phyloP scores from a whole-genome alignment of 164 flowering plant species.

The Hamamelis virginiana region DNA sequence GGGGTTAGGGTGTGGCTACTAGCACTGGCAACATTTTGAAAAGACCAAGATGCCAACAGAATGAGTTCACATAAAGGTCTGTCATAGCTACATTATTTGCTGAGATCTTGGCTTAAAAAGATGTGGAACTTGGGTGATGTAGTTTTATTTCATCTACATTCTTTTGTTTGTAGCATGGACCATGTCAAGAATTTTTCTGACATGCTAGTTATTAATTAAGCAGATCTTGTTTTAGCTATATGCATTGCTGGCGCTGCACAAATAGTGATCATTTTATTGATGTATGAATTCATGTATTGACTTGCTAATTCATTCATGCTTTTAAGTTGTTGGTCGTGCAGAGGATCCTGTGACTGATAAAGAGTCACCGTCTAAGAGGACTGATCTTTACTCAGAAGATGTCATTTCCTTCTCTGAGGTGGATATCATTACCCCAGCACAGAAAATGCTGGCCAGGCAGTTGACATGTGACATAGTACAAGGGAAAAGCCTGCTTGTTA shows the following conservation, averaged over 20 bases:
- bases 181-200: neutral
- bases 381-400: slow-evolving; percentile 37
- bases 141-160: no score
- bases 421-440: slow-evolving; percentile 84
- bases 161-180: no score
- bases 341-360: slow-evolving; percentile 25
- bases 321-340: slow-evolving; percentile 20
- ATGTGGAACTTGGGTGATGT: neutral
- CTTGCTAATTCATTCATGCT: neutral
- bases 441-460: slow-evolving; percentile 79
- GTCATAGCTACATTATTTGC: neutral
- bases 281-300: no score
- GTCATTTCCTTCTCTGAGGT: slow-evolving; percentile 73
- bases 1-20: neutral
- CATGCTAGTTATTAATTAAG: neutral
- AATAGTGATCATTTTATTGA: no score
- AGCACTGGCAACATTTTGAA: neutral
- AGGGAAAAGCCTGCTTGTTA: slow-evolving; percentile 86
- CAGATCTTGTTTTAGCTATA: neutral
- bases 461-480: slow-evolving; percentile 71
- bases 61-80: neutral
- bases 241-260: no score
- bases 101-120: neutral
- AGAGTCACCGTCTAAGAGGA: slow-evolving; percentile 9
- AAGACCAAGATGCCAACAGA: neutral